Conservation (phyloP, 768 basidiomycete genomes). For the Boletus insuetus region DNA sequence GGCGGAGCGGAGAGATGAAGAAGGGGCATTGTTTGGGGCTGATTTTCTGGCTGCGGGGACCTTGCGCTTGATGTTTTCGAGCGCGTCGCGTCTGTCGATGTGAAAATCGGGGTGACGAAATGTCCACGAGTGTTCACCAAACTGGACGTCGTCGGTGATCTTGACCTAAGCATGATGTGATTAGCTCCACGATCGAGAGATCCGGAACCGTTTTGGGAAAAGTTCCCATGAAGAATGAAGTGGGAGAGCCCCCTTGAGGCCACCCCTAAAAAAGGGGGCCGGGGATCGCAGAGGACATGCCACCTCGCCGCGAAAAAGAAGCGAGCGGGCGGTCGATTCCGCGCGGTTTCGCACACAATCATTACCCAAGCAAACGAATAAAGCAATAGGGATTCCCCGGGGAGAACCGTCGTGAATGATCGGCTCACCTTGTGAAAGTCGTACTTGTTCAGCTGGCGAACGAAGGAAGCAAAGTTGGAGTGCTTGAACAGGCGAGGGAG, state of each 20-base stretch:
- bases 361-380: constrained; percentile 11
- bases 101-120: constrained; percentile 55
- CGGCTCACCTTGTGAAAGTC: constrained; percentile 84
- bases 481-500: constrained; percentile 94
- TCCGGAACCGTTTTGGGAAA: neutral
- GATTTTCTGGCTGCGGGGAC: constrained; percentile 40
- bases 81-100: constrained; percentile 48
- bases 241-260: constrained; percentile 11
- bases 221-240: neutral
- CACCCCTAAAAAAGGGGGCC: constrained; percentile 6
- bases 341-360: constrained; percentile 10
- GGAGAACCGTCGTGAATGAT: neutral
- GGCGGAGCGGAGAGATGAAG: constrained; percentile 25
- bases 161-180: constrained; percentile 52
- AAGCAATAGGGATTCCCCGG: neutral
- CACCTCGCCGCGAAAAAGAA: constrained; percentile 9
- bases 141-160: constrained; percentile 78
- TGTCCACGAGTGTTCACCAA: constrained; percentile 56
- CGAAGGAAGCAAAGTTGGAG: constrained; percentile 90
- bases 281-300: constrained; percentile 9
- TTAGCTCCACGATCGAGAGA: neutral
- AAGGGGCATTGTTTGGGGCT: constrained; percentile 23
- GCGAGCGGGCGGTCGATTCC: constrained; percentile 13
- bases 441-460: constrained; percentile 93
- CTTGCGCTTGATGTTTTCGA: constrained; percentile 68